Percentiles rank a stretch among this genome's conserved stretches.
Evolutionary conservation across 805 yeast genomes (phyloP).

Genomic region (Metschnikowia proteae): DNA sequence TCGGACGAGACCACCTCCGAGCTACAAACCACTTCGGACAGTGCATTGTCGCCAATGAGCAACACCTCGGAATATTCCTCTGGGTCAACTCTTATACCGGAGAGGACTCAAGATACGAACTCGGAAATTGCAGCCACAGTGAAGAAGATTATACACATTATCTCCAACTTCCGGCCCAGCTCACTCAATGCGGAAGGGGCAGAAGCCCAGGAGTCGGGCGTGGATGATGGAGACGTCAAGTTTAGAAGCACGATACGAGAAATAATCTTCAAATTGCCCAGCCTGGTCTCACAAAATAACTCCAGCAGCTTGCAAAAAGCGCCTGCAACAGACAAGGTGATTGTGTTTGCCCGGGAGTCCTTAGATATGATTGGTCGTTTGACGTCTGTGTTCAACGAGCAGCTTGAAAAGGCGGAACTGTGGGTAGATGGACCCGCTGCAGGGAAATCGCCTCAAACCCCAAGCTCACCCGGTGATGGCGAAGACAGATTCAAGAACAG

Average conservation of each 20-base stretch:
- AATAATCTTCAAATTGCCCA: constrained; percentile 70
- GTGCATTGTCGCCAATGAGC: constrained; percentile 2
- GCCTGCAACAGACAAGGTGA: constrained; percentile 57
- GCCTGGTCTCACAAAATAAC: constrained; percentile 33
- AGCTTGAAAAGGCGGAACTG: constrained; percentile 76
- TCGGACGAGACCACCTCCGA: neutral
- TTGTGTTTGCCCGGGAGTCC: constrained; percentile 84
- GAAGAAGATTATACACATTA: constrained; percentile 78
- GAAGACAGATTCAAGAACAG: neutral
- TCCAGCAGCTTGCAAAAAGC: constrained; percentile 27
- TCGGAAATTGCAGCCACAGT: constrained; percentile 86
- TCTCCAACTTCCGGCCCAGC: constrained; percentile 69
- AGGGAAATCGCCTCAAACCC: neutral
- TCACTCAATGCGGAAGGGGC: constrained; percentile 18
- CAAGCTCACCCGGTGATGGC: neutral
- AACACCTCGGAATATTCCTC: constrained; percentile 5
- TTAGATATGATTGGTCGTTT: constrained; percentile 81
- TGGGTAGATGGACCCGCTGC: constrained; percentile 54
- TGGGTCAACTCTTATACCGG: constrained; percentile 11
- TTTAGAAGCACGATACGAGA: constrained; percentile 72
- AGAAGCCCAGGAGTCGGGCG: constrained; percentile 1
- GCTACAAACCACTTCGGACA: neutral
- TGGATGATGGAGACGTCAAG: constrained; percentile 18
- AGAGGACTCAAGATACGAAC: constrained; percentile 47
- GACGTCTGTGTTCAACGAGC: constrained; percentile 80